These are phyloP conservation scores for Microdochium nivale DNA, from an alignment of 2,329 filamentous ascomycete species.

Conservation along the genomic window DNA sequence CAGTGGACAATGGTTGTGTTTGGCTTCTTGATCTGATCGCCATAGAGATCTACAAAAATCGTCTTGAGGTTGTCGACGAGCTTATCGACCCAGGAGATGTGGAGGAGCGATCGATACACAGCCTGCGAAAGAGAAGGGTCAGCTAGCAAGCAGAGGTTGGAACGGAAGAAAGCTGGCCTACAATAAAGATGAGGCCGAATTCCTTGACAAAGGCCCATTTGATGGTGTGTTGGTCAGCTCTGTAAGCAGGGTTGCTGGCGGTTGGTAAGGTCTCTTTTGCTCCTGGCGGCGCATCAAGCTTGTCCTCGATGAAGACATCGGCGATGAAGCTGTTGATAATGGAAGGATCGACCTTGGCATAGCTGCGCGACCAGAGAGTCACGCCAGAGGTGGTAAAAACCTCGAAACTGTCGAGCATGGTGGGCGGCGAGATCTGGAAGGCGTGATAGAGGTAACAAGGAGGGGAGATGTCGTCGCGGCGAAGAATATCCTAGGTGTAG, in stretches of 20 bases:
- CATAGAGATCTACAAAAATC: slow-evolving; percentile 85
- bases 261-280: slow-evolving; percentile 52
- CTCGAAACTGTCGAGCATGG: slow-evolving; percentile 94
- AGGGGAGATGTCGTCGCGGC: no score
- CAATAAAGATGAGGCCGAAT: slow-evolving; percentile 89
- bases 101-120: slow-evolving; percentile 90
- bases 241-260: slow-evolving; percentile 65
- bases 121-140: slow-evolving; percentile 46
- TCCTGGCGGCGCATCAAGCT: slow-evolving; percentile 52
- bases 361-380: slow-evolving; percentile 90
- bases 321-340: slow-evolving; percentile 92
- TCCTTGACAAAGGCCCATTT: slow-evolving; percentile 94
- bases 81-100: slow-evolving; percentile 95
- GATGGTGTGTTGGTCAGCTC: slow-evolving; percentile 85
- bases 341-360: slow-evolving; percentile 68
- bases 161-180: slow-evolving; percentile 31
- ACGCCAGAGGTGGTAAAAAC: slow-evolving; percentile 93
- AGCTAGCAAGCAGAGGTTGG: slow-evolving; percentile 7
- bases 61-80: slow-evolving; percentile 91
- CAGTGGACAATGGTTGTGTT: slow-evolving; percentile 74
- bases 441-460: slow-evolving; percentile 1
- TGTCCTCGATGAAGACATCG: slow-evolving; percentile 97
- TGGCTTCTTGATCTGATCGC: slow-evolving; percentile 73
- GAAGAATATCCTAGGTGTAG: no score
- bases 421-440: slow-evolving; percentile 5